Evolutionary conservation across 805 yeast species (phyloP).

Genomic region (Ogataea philodendri): DNA sequence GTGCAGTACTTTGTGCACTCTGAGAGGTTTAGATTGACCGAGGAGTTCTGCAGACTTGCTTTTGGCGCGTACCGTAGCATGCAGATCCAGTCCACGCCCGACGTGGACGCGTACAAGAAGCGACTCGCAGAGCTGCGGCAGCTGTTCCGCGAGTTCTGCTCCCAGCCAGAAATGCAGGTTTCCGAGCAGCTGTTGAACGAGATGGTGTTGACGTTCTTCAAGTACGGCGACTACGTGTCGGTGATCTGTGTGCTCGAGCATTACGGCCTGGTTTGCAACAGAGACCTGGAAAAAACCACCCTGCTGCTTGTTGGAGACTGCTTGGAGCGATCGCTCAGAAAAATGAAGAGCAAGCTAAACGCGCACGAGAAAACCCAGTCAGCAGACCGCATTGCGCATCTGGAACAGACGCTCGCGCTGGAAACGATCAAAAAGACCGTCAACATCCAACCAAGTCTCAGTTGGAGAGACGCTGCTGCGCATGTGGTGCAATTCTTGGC

Average conservation of each 20-base stretch:
- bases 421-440: constrained; percentile 15
- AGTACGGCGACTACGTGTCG: constrained; percentile 27
- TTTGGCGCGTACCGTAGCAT: constrained; percentile 20
- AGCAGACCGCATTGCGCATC: constrained; percentile 11
- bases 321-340: constrained; percentile 22
- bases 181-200: constrained; percentile 20
- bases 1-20: constrained; percentile 30
- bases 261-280: constrained; percentile 23
- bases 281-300: constrained; percentile 14
- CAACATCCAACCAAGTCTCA: constrained; percentile 9
- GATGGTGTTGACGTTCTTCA: constrained; percentile 23
- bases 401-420: constrained; percentile 23
- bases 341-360: constrained; percentile 23
- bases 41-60: constrained; percentile 20
- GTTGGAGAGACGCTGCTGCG: constrained; percentile 26
- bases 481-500: constrained; percentile 22
- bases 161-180: constrained; percentile 17
- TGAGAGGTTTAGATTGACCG: constrained; percentile 14
- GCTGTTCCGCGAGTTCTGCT: constrained; percentile 19
- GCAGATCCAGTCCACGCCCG: constrained; percentile 10
- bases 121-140: constrained; percentile 18
- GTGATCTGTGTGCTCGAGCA: constrained; percentile 27
- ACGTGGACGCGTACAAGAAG: constrained; percentile 4
- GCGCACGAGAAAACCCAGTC: constrained; percentile 9
- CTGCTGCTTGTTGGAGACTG: constrained; percentile 20